These are phyloP conservation scores for Cardamine occulta DNA, from an alignment of 345 rosid species.

Conservation along the genomic window DNA sequence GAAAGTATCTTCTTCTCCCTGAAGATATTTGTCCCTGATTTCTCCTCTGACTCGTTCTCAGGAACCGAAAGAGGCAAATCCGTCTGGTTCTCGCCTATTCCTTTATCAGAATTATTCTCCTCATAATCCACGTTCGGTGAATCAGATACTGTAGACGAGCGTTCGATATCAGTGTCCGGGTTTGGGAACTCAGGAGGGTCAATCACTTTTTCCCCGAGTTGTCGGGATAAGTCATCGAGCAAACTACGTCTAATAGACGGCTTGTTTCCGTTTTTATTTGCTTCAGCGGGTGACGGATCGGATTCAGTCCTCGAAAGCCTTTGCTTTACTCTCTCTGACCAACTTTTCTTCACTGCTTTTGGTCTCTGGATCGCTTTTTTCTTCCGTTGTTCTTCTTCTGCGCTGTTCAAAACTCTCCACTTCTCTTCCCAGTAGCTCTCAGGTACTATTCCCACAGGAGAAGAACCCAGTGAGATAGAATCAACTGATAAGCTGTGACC, in stretches of 20 bases:
- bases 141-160: slow-evolving; percentile 61
- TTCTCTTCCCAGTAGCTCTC: slow-evolving; percentile 98
- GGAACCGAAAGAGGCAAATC: slow-evolving; percentile 52
- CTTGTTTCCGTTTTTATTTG: slow-evolving; percentile 42
- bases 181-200: background rate
- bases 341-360: slow-evolving; percentile 56
- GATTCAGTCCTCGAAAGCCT: slow-evolving; percentile 72
- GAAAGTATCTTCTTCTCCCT: slow-evolving; percentile 60
- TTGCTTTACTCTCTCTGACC: slow-evolving; percentile 72
- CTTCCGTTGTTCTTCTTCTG: slow-evolving; percentile 53
- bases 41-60: slow-evolving; percentile 46
- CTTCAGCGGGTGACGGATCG: slow-evolving; percentile 60
- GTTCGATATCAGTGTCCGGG: slow-evolving; percentile 35
- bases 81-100: slow-evolving; percentile 51
- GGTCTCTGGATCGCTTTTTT: slow-evolving; percentile 45
- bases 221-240: slow-evolving; percentile 68
- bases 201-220: slow-evolving; percentile 49
- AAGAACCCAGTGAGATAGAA: slow-evolving; percentile 61
- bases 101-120: slow-evolving; percentile 64
- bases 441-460: slow-evolving; percentile 62
- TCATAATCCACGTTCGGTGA: slow-evolving; percentile 52
- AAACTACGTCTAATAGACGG: slow-evolving; percentile 60
- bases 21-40: slow-evolving; percentile 25
- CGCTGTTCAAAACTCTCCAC: slow-evolving; percentile 81
- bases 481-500: slow-evolving; percentile 60